These are phyloP conservation scores for Drosera spatulata DNA, from an alignment of 179 eudicot genomes.

Conservation along the genomic window DNA sequence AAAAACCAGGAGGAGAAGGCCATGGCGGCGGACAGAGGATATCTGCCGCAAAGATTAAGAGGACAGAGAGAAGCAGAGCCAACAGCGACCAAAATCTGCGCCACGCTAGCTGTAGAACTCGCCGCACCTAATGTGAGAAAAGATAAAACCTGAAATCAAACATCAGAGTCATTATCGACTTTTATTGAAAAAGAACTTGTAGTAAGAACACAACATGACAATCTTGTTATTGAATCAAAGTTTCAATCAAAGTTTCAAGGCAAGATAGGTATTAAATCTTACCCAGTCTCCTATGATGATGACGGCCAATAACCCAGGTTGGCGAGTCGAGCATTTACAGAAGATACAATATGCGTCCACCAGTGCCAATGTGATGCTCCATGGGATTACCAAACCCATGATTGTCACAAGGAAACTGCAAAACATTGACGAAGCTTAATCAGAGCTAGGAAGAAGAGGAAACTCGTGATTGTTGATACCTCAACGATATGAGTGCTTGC, in stretches of 20 bases:
- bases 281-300: conserved; percentile 77
- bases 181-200: background rate
- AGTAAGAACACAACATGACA: background rate
- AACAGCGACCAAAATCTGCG: conserved; percentile 34
- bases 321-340: conserved; percentile 46
- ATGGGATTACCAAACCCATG: conserved; percentile 78
- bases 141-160: conserved; percentile 41
- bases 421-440: background rate
- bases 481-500: background rate
- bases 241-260: background rate
- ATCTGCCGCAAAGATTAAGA: conserved; percentile 49
- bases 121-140: conserved; percentile 79
- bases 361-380: conserved; percentile 70
- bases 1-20: conserved; percentile 82
- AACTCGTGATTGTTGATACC: background rate
- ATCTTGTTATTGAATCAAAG: too few relatives aligned
- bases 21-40: conserved; percentile 80
- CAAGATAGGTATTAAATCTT: background rate
- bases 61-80: conserved; percentile 23
- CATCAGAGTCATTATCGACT: background rate
- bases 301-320: conserved; percentile 37
- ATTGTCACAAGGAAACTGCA: conserved; percentile 81
- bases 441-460: background rate
- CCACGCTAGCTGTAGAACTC: conserved; percentile 70
- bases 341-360: conserved; percentile 58